Evolutionary conservation across 805 yeast species (phyloP), one percentile per base, ranked within the genome.

Genomic region (Yamadazyma phyllophila): DNA sequence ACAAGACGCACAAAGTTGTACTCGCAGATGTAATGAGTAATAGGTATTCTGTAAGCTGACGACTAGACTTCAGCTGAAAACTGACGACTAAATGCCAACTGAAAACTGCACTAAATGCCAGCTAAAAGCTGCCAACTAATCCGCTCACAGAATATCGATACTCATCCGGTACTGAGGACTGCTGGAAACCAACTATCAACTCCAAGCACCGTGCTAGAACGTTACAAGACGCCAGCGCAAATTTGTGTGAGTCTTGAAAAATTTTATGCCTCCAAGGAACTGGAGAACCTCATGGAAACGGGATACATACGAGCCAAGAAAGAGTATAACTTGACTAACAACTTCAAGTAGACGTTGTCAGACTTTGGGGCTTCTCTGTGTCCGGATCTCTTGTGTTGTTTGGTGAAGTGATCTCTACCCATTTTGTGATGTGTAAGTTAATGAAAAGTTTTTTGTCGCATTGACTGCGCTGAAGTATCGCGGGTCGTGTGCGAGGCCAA

Each of bases 311-410:
- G 97, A 81, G 98, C 96, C 79, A 94, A 84, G 95, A 89, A 94
- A 73, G 97, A 78, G 89, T 91, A 94, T 67, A 94, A 82, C 86
- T 92, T 92, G 76, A 92, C 98, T 78, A 94, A 86, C 73, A 94
- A 79, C 79, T 86, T 87, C 80, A 94, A 82, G 97, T 94, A 94
- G 80, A 91, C 97, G 75, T 94, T 94, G 81, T 94, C 96, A 62
- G 98, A 92, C 83, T 89, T 89, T 81, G 99, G 99, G 78, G 97
- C 97, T 73, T 85, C 79, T 81, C 99, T 90, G 89, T 89, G 96
- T 78, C 96, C 85, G 63, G 85, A 78, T 80, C 90, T 88, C 72
- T 81, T 82, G 85, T 94, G 99, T 80, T 89, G 97, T 79, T 92
- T 94, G 74, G 83, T 74, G 78, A 85, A 81, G 82, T 88, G 96